Conservation (phyloP, 1,284 basidiomycete genomes). For the Coniferiporia sulphurascens region DNA sequence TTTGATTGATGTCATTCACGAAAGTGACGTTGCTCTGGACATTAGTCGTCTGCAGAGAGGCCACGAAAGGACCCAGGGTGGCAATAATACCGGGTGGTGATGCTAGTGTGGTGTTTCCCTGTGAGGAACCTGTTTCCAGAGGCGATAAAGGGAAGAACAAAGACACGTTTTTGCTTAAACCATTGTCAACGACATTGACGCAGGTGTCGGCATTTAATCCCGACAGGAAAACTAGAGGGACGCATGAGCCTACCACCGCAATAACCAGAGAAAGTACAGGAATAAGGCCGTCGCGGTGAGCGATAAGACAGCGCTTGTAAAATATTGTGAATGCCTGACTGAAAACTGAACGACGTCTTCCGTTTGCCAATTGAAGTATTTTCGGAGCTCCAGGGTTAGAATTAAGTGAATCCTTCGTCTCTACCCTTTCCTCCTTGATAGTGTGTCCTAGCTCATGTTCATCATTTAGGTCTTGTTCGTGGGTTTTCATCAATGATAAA, state of each 20-base stretch:
- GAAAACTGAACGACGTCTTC: slow-evolving; percentile 46
- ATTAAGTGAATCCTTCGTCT: background rate
- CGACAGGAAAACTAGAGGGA: slow-evolving; percentile 62
- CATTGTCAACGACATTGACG: slow-evolving; percentile 32
- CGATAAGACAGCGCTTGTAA: slow-evolving; percentile 64
- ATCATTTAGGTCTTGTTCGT: slow-evolving; percentile 24
- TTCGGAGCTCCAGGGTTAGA: background rate
- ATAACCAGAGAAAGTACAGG: slow-evolving; percentile 56
- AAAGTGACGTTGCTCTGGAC: slow-evolving; percentile 52
- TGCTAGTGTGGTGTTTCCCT: slow-evolving; percentile 30
- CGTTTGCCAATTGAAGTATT: slow-evolving; percentile 41
- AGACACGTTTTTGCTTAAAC: slow-evolving; percentile 31
- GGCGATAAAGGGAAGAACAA: slow-evolving; percentile 36
- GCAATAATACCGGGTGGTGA: slow-evolving; percentile 44
- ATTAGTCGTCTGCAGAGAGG: slow-evolving; percentile 32
- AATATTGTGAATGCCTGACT: slow-evolving; percentile 66
- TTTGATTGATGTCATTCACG: slow-evolving; percentile 40
- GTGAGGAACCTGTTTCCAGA: slow-evolving; percentile 17
- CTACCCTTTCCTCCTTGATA: background rate
- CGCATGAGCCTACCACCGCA: slow-evolving; percentile 57
- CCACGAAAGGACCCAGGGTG: slow-evolving; percentile 35
- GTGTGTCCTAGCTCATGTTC: background rate
- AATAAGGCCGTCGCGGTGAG: slow-evolving; percentile 63
- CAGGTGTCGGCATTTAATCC: slow-evolving; percentile 45
- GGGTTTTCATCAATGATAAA: slow-evolving; percentile 59